Evolutionary conservation across 2,329 filamentous ascomycete genomes (phyloP).

Genomic region (Aspergillus brasiliensis): DNA sequence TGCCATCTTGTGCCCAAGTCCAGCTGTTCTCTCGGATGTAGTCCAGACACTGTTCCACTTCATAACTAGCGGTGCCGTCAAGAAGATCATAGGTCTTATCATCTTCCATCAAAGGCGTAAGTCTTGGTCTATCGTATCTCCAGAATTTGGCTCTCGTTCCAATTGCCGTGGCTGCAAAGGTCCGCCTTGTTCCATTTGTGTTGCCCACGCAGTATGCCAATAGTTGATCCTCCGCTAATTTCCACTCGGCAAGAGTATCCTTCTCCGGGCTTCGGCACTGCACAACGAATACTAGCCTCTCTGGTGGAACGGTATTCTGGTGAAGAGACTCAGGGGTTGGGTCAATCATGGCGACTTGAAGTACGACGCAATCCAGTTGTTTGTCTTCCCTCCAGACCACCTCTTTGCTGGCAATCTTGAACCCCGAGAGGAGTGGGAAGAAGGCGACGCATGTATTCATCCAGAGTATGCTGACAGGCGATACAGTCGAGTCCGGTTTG

Average conservation of each 20-base stretch:
- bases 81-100: not conserved
- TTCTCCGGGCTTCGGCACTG: not conserved
- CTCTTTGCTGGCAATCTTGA: not conserved
- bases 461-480: not conserved
- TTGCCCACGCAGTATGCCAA: not conserved
- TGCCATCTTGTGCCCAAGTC: not conserved
- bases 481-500: not conserved
- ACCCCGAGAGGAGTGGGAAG: not conserved
- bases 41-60: not conserved
- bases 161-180: not conserved
- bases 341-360: not conserved
- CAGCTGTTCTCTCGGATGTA: not conserved
- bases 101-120: not conserved
- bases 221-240: not conserved
- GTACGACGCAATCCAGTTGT: not conserved
- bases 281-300: not conserved
- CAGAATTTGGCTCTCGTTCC: not conserved
- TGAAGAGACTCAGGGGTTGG: not conserved
- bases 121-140: not conserved
- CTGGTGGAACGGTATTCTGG: not conserved
- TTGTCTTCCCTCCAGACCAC: not conserved
- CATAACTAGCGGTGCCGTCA: not conserved
- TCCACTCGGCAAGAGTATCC: not conserved
- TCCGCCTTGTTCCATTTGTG: not conserved
- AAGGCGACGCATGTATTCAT: not conserved